Evolutionary conservation across 2,329 filamentous ascomycete genomes (phyloP).

Genomic region (Zarea fungicola): DNA sequence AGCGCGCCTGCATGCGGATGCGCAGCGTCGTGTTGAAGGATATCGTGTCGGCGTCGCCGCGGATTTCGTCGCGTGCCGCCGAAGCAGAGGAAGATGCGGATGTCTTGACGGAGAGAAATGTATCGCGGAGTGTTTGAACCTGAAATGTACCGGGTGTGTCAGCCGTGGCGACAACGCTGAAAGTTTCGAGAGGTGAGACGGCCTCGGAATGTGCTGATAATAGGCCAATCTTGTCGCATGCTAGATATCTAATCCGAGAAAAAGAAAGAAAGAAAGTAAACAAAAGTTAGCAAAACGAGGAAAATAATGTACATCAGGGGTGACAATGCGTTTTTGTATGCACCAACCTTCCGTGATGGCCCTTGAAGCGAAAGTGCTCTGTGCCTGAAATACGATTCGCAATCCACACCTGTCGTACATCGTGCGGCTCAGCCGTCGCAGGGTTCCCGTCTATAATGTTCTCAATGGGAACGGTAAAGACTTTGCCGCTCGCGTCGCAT

Average conservation of each 20-base stretch:
- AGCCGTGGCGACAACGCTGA: conserved; percentile 58
- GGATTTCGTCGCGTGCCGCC: conserved; percentile 55
- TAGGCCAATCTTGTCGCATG: conserved; percentile 77
- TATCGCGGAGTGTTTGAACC: conserved; percentile 67
- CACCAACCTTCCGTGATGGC: conserved; percentile 73
- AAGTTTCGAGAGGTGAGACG: conserved; percentile 78
- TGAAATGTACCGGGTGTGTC: conserved; percentile 68
- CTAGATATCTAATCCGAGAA: conserved; percentile 61
- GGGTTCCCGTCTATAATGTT: conserved; percentile 83
- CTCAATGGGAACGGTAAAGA: conserved; percentile 77
- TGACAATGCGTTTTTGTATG: neutral
- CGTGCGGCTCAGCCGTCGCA: conserved; percentile 85
- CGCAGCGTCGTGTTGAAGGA: conserved; percentile 67
- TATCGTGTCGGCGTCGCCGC: conserved; percentile 67
- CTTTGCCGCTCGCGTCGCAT: conserved; percentile 79
- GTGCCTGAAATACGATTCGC: conserved; percentile 78
- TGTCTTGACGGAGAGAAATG: conserved; percentile 61
- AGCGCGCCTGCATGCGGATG: conserved; percentile 90
- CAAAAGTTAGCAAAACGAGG: neutral
- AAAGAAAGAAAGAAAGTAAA: conserved; percentile 14
- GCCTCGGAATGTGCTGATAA: conserved; percentile 74
- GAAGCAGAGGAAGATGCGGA: conserved; percentile 40
- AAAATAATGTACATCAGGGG: neutral
- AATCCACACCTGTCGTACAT: conserved; percentile 94
- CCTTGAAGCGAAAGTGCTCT: conserved; percentile 79